Evolutionary conservation across 495 filamentous ascomycete species (phyloP).

Genomic region (Xylaria bambusicola): DNA sequence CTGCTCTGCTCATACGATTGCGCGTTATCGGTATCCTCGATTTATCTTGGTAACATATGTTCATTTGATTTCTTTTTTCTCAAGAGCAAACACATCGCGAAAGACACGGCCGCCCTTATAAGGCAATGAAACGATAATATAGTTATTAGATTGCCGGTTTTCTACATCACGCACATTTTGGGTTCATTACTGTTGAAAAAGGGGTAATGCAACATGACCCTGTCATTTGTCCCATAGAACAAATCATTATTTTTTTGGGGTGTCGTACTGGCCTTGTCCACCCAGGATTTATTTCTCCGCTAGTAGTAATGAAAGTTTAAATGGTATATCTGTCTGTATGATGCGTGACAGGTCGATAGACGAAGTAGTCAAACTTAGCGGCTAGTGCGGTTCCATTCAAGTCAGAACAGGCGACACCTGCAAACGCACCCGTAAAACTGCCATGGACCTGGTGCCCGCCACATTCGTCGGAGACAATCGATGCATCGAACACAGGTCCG

Average conservation of each 20-base stretch:
- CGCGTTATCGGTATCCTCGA: no score
- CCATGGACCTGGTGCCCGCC: conserved; percentile 57
- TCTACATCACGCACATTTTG: no score
- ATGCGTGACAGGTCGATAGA: conserved; percentile 50
- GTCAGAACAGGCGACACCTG: conserved; percentile 56
- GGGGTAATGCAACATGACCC: no score
- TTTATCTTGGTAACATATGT: no score
- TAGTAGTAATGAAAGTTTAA: background rate
- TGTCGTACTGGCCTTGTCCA: background rate
- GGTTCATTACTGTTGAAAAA: no score
- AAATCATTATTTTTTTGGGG: background rate
- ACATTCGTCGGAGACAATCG: conserved; percentile 57
- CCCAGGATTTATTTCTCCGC: background rate
- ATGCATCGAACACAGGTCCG: conserved; percentile 54
- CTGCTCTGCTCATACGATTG: no score
- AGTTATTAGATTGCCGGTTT: no score
- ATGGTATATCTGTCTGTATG: conserved; percentile 51
- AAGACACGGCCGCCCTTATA: no score
- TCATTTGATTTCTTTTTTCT: no score
- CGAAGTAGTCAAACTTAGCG: conserved; percentile 54
- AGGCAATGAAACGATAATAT: no score
- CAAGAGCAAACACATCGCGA: no score
- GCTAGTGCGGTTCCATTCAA: conserved; percentile 49
- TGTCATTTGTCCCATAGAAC: no score
- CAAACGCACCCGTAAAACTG: conserved; percentile 60